Evolutionary conservation across 2,329 filamentous ascomycete genomes (phyloP), one percentile per base, ranked within the genome.

Genomic region (Chaetomium sp.): DNA sequence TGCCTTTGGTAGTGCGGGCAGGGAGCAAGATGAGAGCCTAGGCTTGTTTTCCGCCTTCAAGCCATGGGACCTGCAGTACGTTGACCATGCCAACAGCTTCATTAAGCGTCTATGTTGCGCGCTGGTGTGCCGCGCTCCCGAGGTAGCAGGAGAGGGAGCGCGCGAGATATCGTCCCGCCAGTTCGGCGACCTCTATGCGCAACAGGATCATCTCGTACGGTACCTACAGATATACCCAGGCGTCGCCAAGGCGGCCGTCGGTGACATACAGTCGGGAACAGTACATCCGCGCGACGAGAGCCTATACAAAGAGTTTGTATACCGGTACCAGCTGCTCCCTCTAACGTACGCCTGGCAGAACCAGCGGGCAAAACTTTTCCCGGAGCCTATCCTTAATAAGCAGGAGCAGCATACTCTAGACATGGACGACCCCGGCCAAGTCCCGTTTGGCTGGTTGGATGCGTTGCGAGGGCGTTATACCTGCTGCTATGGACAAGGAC

Each of bases 41-140:
- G 63, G 63, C 19, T 35, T 62, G 19, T 53, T 65, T 31, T 5
- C 58, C 53, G 47, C 53, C 47, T 62, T 65, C 38, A 25, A 57
- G 7, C 53, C 63, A 8, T 65, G 63, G 63, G 63, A 65, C n/a
- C 0, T 65, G 58, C 63, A 65, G 63, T 53, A 58, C 2, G 31
- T 65, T 27, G 63, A 65, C 63, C 63, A 65, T 45, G 47, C 8
- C 42, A 21, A 65, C 42, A 8, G 6, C 25, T 65, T 65, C 49
- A 54, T 54, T 25, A 45, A 21, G 33, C 45, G 25, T 38, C 33
- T 65, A 23, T 62, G 63, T 16, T 13, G 38, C 25, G 58, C 57
- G 31, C 58, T 65, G 6, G 33, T 61, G 35, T 9, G 4, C 33
- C 59, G 13, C 35, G 50, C 59, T 23, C 1, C 38, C 19, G 59